Percentiles rank a stretch among this genome's conserved stretches.
Conservation (phyloP, 305 asterid genomes). For the Plantago coronopus region DNA sequence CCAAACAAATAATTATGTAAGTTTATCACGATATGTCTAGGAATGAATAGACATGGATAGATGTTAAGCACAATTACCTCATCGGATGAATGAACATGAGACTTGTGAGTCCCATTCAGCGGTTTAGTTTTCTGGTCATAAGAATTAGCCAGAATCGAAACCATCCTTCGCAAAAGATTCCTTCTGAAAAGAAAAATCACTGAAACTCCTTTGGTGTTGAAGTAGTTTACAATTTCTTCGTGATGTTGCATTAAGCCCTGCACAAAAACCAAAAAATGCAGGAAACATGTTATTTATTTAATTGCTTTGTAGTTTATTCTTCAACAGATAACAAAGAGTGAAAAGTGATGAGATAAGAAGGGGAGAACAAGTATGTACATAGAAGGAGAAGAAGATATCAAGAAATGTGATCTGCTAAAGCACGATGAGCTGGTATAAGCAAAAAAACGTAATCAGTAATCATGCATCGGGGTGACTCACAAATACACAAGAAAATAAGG, state of each 20-base stretch:
- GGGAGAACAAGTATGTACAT: too few relatives aligned
- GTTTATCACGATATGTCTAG: neutral
- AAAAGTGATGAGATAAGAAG: too few relatives aligned
- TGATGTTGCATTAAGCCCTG: constrained; percentile 83
- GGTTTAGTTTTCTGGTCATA: constrained; percentile 75
- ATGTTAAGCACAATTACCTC: constrained; percentile 45
- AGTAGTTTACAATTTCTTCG: constrained; percentile 66
- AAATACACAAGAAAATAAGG: neutral
- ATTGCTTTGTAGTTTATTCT: neutral
- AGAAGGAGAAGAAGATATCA: too few relatives aligned
- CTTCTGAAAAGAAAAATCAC: constrained; percentile 76
- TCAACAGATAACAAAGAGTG: too few relatives aligned
- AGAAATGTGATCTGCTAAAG: too few relatives aligned
- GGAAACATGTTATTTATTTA: neutral
- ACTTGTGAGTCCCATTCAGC: constrained; percentile 83
- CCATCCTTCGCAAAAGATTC: constrained; percentile 78
- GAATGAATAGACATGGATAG: neutral
- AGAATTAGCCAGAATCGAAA: constrained; percentile 83
- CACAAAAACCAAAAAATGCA: constrained; percentile 16
- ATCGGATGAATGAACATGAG: constrained; percentile 73
- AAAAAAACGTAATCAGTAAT: too few relatives aligned
- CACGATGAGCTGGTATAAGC: too few relatives aligned
- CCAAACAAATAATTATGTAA: neutral
- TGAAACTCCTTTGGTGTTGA: constrained; percentile 76
- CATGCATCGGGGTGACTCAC: too few relatives aligned